These are phyloP conservation scores for Lycium barbarum DNA, from an alignment of 257 asterid genomes.

Conservation along the genomic window DNA sequence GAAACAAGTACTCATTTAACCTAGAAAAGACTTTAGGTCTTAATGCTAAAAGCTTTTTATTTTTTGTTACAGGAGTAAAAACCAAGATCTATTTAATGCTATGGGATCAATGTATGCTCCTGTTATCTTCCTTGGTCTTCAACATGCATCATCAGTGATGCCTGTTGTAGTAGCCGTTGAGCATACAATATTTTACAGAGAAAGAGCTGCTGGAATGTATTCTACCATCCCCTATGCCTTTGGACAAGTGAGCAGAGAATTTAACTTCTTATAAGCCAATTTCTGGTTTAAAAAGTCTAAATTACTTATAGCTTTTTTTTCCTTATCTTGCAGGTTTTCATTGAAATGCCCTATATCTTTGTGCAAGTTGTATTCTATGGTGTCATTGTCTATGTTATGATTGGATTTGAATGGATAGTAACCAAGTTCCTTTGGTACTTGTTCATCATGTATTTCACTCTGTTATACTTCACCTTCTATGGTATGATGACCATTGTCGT, in stretches of 20 bases:
- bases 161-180: constrained; percentile 80
- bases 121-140: constrained; percentile 61
- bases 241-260: constrained; percentile 52
- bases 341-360: constrained; percentile 65
- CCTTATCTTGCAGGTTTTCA: constrained; percentile 47
- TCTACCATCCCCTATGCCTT: constrained; percentile 72
- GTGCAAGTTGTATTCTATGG: constrained; percentile 57
- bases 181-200: constrained; percentile 74
- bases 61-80: constrained; percentile 31
- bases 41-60: background rate
- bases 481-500: constrained; percentile 82
- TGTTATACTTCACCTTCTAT: constrained; percentile 67
- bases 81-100: constrained; percentile 68
- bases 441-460: constrained; percentile 60
- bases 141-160: constrained; percentile 65
- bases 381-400: constrained; percentile 67
- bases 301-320: background rate
- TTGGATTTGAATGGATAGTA: constrained; percentile 64
- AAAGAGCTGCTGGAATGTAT: constrained; percentile 46
- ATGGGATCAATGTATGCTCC: constrained; percentile 78
- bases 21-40: background rate
- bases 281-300: background rate
- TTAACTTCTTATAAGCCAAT: background rate
- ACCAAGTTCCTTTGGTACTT: constrained; percentile 77
- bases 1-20: background rate